Conservation (phyloP, 2,329 filamentous ascomycete genomes). For the Xylariaceae sp. region DNA sequence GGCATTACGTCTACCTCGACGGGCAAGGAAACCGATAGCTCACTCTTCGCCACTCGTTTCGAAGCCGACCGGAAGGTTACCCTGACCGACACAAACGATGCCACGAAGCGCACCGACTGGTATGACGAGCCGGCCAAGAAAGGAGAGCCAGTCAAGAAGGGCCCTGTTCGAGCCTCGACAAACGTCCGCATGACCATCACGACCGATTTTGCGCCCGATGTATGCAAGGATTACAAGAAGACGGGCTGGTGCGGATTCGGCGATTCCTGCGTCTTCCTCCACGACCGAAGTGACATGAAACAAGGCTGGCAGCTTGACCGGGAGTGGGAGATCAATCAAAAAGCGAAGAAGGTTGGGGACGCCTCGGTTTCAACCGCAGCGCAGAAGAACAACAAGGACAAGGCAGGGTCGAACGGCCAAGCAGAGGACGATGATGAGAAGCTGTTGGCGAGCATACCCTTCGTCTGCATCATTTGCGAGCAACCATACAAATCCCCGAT, state of each 20-base stretch:
- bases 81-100: slow-evolving; percentile 70
- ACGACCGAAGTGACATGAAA: slow-evolving; percentile 72
- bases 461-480: slow-evolving; percentile 83
- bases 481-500: slow-evolving; percentile 73
- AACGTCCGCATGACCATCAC: slow-evolving; percentile 89
- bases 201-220: slow-evolving; percentile 85
- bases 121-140: slow-evolving; percentile 68
- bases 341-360: slow-evolving; percentile 57
- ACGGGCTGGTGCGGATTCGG: slow-evolving; percentile 67
- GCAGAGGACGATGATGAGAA: slow-evolving; percentile 52
- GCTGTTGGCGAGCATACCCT: slow-evolving; percentile 77
- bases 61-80: slow-evolving; percentile 56
- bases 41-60: slow-evolving; percentile 30
- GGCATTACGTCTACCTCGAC: background rate
- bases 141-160: slow-evolving; percentile 44
- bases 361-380: slow-evolving; percentile 58
- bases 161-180: slow-evolving; percentile 79
- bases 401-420: slow-evolving; percentile 41
- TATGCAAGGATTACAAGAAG: slow-evolving; percentile 91
- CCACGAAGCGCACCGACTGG: slow-evolving; percentile 86
- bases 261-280: slow-evolving; percentile 76
- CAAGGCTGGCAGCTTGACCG: slow-evolving; percentile 93
- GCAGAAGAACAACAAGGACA: slow-evolving; percentile 31
- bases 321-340: slow-evolving; percentile 85
- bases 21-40: background rate